phyloP scores from a whole-genome alignment of 306 rosid species.

The Amphicarpaea edgeworthii region DNA sequence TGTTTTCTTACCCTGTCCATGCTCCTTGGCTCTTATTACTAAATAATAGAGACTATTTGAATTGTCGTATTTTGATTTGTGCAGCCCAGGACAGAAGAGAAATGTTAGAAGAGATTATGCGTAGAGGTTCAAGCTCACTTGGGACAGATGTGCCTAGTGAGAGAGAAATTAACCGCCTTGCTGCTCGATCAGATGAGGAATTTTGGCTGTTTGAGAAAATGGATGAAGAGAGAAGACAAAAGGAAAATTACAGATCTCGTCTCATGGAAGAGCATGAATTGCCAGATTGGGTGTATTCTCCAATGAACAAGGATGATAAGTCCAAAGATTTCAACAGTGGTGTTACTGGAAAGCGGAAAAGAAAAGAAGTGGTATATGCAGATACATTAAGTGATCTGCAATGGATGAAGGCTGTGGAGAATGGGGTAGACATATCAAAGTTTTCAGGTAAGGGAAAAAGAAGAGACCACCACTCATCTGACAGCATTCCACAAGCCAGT shows the following conservation, averaged over 20 bases:
- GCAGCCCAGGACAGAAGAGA: constrained; percentile 99
- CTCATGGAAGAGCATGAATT: constrained; percentile 98
- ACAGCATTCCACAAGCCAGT: constrained; percentile 56
- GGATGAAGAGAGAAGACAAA: constrained; percentile 96
- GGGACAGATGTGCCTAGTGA: constrained; percentile 99
- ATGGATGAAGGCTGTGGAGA: constrained; percentile 97
- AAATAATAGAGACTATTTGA: constrained; percentile 13
- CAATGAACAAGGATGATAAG: constrained; percentile 63
- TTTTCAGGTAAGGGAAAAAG: constrained; percentile 64
- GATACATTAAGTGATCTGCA: constrained; percentile 89
- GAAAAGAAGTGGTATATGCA: constrained; percentile 88
- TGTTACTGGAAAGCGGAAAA: constrained; percentile 78
- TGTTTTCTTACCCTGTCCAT: neutral
- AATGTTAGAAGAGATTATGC: constrained; percentile 98
- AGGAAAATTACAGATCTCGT: constrained; percentile 93
- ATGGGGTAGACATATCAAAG: constrained; percentile 74
- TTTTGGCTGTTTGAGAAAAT: constrained; percentile 96
- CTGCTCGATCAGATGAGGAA: constrained; percentile 94
- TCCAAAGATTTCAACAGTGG: constrained; percentile 52
- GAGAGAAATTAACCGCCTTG: constrained; percentile 99
- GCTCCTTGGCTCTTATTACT: constrained; percentile 22
- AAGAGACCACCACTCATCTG: constrained; percentile 59
- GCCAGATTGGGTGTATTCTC: constrained; percentile 96
- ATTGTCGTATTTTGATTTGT: constrained; percentile 38
- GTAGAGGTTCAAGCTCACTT: constrained; percentile 93